A percentile compares a stretch with the other conserved stretches of the same genome.
Conservation (phyloP, 2,329 filamentous ascomycete genomes). For the Fusarium sulawesiense region DNA sequence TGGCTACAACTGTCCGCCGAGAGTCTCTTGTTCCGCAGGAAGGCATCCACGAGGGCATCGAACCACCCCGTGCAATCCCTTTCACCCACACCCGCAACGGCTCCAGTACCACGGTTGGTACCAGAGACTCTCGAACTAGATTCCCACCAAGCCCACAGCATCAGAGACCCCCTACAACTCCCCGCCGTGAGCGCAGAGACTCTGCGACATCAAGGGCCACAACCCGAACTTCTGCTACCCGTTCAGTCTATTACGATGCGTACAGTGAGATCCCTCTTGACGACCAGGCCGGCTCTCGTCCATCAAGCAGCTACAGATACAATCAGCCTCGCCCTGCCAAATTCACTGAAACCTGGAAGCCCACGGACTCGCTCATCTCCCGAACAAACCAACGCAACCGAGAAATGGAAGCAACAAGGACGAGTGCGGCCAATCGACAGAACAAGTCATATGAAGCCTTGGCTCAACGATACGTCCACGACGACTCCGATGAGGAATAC, state of each 20-base stretch:
- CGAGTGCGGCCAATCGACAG: slow-evolving; percentile 48
- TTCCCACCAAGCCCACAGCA: slow-evolving; percentile 66
- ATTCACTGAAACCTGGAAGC: slow-evolving; percentile 67
- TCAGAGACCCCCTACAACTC: slow-evolving; percentile 59
- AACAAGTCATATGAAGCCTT: slow-evolving; percentile 60
- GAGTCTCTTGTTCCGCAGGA: slow-evolving; percentile 59
- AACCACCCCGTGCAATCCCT: slow-evolving; percentile 70
- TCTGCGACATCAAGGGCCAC: slow-evolving; percentile 58
- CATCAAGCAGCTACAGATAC: slow-evolving; percentile 36
- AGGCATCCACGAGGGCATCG: slow-evolving; percentile 58
- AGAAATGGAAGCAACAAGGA: slow-evolving; percentile 53
- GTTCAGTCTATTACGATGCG: slow-evolving; percentile 54
- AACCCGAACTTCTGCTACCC: slow-evolving; percentile 59
- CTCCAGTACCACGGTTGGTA: slow-evolving; percentile 68
- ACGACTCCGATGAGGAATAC: slow-evolving; percentile 55
- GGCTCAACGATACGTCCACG: slow-evolving; percentile 57
- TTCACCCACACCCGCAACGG: slow-evolving; percentile 82
- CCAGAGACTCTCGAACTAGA: slow-evolving; percentile 65
- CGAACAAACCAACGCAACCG: slow-evolving; percentile 66
- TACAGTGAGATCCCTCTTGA: slow-evolving; percentile 63
- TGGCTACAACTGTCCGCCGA: slow-evolving; percentile 55
- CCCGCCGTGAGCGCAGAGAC: slow-evolving; percentile 58
- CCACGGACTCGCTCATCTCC: slow-evolving; percentile 64
- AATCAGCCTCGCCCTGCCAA: slow-evolving; percentile 55
- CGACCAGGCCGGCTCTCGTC: slow-evolving; percentile 51